Evolutionary conservation across 2,329 filamentous ascomycete genomes (phyloP).

Genomic region (Pseudocercospora vitis): DNA sequence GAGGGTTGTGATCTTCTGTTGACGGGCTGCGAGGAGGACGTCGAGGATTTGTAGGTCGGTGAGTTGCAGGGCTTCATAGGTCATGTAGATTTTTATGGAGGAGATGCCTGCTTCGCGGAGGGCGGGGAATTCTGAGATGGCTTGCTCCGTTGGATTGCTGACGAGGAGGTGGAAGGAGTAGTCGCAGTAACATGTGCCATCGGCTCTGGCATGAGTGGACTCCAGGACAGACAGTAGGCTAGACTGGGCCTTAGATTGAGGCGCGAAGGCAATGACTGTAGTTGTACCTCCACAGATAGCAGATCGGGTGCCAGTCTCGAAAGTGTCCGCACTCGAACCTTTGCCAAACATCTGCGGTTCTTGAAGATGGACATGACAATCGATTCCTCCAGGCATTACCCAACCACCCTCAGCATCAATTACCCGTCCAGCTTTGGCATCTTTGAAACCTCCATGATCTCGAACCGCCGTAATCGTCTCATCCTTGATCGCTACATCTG

Average conservation of each 20-base stretch:
- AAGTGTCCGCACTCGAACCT: slow-evolving; percentile 43
- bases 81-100: slow-evolving; percentile 48
- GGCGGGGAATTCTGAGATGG: slow-evolving; percentile 40
- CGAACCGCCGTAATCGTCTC: slow-evolving; percentile 43
- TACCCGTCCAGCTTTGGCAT: slow-evolving; percentile 34
- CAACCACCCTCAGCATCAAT: slow-evolving; percentile 50
- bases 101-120: slow-evolving; percentile 42
- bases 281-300: slow-evolving; percentile 53
- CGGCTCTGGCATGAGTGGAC: slow-evolving; percentile 46
- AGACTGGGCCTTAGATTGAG: slow-evolving; percentile 47
- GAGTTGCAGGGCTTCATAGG: slow-evolving; percentile 43
- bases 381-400: slow-evolving; percentile 41
- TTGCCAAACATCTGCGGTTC: slow-evolving; percentile 50
- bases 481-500: slow-evolving; percentile 47
- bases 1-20: slow-evolving; percentile 55
- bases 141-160: slow-evolving; percentile 38
- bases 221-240: slow-evolving; percentile 47
- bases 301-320: slow-evolving; percentile 45
- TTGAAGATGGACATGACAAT: slow-evolving; percentile 46
- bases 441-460: slow-evolving; percentile 36
- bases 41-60: slow-evolving; percentile 43
- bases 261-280: slow-evolving; percentile 51
- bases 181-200: slow-evolving; percentile 50
- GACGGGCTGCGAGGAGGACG: slow-evolving; percentile 41
- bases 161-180: slow-evolving; percentile 48